phyloP scores from a whole-genome alignment of 352 stramenopile species.

The Thalassiosira allenii region DNA sequence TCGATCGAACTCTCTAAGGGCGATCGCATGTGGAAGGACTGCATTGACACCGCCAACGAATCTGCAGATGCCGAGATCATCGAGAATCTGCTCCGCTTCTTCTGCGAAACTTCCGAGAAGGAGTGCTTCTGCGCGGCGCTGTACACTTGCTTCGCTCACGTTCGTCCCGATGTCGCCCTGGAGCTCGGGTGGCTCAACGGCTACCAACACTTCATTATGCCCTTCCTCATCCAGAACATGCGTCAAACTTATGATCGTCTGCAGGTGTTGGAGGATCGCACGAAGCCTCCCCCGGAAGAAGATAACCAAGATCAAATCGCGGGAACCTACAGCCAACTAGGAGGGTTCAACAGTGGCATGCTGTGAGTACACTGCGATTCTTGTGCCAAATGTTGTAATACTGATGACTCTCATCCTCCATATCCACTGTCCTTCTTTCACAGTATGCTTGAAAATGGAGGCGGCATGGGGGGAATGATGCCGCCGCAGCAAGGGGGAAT shows the following conservation, averaged over 20 bases:
- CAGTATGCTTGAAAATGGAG: constrained; percentile 84
- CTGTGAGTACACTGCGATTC: too few species aligned
- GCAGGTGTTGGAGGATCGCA: constrained; percentile 89
- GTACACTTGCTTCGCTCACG: constrained; percentile 98
- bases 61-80: constrained; percentile 95
- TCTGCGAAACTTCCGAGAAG: constrained; percentile 98
- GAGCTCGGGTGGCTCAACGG: constrained; percentile 99
- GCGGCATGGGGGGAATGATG: constrained; percentile 62
- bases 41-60: constrained; percentile 98
- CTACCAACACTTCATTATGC: constrained; percentile 99
- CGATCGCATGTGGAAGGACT: constrained; percentile 99
- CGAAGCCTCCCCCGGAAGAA: constrained; percentile 80
- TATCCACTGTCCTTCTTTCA: too few species aligned
- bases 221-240: constrained; percentile 99
- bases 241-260: constrained; percentile 96
- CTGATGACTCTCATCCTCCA: too few species aligned
- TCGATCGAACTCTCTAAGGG: constrained; percentile 99
- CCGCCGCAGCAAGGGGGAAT: constrained; percentile 58
- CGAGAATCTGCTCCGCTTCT: constrained; percentile 98
- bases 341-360: constrained; percentile 75
- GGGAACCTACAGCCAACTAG: constrained; percentile 79
- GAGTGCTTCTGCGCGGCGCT: constrained; percentile 99
- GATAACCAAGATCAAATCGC: constrained; percentile 77
- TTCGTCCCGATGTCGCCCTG: constrained; percentile 98
- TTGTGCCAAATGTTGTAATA: too few species aligned